These are phyloP conservation scores for Drechslerella stenobrocha DNA, from an alignment of 2,329 filamentous ascomycete genomes.

Conservation along the genomic window DNA sequence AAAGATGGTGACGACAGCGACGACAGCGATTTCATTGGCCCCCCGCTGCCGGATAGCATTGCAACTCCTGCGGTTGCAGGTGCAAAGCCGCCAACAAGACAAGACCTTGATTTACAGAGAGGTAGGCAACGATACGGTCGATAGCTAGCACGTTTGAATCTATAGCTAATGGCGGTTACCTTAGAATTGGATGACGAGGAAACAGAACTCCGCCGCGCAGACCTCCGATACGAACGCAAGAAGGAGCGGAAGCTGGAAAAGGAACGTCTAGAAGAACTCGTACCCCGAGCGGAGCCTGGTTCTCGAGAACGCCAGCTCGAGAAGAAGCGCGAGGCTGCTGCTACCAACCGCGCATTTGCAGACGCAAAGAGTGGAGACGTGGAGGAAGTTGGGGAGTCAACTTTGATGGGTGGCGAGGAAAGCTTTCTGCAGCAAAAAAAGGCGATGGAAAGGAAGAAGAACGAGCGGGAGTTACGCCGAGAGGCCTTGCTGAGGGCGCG, in stretches of 20 bases:
- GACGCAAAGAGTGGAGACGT: constrained; percentile 64
- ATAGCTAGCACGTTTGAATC: neutral
- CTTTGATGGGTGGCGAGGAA: constrained; percentile 71
- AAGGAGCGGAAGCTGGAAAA: constrained; percentile 69
- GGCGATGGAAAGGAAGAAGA: constrained; percentile 72
- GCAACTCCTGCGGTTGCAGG: constrained; percentile 56
- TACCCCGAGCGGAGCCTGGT: constrained; percentile 78
- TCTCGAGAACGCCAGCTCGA: constrained; percentile 82
- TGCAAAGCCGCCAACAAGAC: constrained; percentile 68
- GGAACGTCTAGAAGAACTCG: constrained; percentile 76
- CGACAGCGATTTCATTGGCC: constrained; percentile 65
- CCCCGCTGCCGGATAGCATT: constrained; percentile 54
- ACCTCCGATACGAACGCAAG: constrained; percentile 66
- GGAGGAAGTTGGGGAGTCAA: constrained; percentile 71
- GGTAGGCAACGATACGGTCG: constrained; percentile 55
- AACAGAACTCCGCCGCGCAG: constrained; percentile 57
- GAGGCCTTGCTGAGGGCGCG: constrained; percentile 78
- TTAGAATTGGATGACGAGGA: constrained; percentile 61
- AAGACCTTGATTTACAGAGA: constrained; percentile 69
- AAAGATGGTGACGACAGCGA: constrained; percentile 55
- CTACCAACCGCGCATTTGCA: constrained; percentile 72
- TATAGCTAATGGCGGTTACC: constrained; percentile 53
- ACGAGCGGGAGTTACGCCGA: constrained; percentile 76
- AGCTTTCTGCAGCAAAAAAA: constrained; percentile 69
- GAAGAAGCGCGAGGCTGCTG: constrained; percentile 74